Evolutionary conservation across 2,329 filamentous ascomycete genomes (phyloP), one percentile per base, ranked within the genome.

Genomic region (Venturia carpophila): DNA sequence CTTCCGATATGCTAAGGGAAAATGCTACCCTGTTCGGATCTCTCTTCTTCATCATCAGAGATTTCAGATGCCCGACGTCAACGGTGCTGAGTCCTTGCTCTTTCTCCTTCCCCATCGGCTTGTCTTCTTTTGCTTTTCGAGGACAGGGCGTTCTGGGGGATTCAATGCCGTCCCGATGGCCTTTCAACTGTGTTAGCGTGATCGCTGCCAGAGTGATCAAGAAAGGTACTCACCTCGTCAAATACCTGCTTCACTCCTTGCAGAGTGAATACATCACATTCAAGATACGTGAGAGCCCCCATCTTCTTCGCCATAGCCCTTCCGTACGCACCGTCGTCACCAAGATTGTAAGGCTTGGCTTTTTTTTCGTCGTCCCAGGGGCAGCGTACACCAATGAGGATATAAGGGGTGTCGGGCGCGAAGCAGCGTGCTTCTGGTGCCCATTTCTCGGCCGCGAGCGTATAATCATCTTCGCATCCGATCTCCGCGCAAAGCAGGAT

Each of bases 101-200:
- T 21, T 52, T 15, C 47, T 52, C 13, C 47, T 52, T 52, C 47
- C 47, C 47, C 47, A 52, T 6, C 47, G 21, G 47, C 47, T 52
- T 21, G 5, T 27, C 47, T 52, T 52, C 45, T 49, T 49, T n/a
- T 49, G n/a, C 45, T 49, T 49, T 11, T 49, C 45, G n/a, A 13
- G n/a, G 19, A 21, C 45, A 11, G 45, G 45, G n/a, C 5, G n/a
- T 27, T 27, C 47, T 27, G 47, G 47, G 15, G 47, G 47, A 5
- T 39, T 41, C 30, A 41, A 60, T 21, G 56, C 56, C 30, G 56
- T 60, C 56, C 39, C 37, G 56, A 60, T 60, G 30, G 41, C 37
- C 56, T 60, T 60, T 21, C 56, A 27, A 39, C 2, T 27, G 21
- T 21, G 6, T 52, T 52, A 52, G 11, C 47, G 27, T 27, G 9